Percentiles rank a stretch among this genome's conserved stretches.
phyloP scores from a whole-genome alignment of 176 grass and related monocot species.

The Chrysopogon serrulatus region DNA sequence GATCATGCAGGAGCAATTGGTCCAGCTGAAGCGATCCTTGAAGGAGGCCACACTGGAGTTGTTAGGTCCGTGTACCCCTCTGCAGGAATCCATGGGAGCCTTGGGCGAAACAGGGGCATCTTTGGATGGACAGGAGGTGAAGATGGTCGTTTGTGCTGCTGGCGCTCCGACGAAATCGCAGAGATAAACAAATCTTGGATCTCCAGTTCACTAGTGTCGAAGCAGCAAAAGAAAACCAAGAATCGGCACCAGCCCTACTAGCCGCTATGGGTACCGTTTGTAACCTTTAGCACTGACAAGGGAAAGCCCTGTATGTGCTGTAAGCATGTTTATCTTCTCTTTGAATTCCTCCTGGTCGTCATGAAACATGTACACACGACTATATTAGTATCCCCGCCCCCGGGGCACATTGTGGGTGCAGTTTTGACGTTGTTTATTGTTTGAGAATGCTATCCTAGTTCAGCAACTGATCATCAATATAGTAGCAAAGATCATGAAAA shows the following conservation, averaged over 20 bases:
- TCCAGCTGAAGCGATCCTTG: constrained; percentile 65
- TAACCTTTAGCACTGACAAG: not conserved
- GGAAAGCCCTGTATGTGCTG: not conserved
- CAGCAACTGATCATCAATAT: not conserved
- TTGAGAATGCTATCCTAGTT: not conserved
- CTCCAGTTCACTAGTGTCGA: constrained; percentile 47
- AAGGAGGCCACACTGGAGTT: constrained; percentile 74
- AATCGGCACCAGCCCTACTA: constrained; percentile 68
- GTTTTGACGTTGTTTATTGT: not conserved
- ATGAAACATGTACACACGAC: constrained; percentile 2
- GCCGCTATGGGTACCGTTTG: not conserved
- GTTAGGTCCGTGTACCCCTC: constrained; percentile 62
- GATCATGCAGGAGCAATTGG: constrained; percentile 33
- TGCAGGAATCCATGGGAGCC: constrained; percentile 22
- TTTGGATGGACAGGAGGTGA: constrained; percentile 97
- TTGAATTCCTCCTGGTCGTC: not conserved
- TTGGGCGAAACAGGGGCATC: constrained; percentile 45
- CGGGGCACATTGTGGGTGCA: not conserved
- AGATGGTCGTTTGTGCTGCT: constrained; percentile 86
- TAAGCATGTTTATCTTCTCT: not conserved
- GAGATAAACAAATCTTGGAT: constrained; percentile 66
- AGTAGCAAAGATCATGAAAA: not conserved
- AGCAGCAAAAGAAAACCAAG: constrained; percentile 43
- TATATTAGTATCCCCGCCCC: not conserved
- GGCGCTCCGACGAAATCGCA: constrained; percentile 46